A percentile compares a stretch with the other conserved stretches of the same genome.
Evolutionary conservation across 2,329 filamentous ascomycete species (phyloP).

Genomic region (Cephalotrichum gorgonifer): DNA sequence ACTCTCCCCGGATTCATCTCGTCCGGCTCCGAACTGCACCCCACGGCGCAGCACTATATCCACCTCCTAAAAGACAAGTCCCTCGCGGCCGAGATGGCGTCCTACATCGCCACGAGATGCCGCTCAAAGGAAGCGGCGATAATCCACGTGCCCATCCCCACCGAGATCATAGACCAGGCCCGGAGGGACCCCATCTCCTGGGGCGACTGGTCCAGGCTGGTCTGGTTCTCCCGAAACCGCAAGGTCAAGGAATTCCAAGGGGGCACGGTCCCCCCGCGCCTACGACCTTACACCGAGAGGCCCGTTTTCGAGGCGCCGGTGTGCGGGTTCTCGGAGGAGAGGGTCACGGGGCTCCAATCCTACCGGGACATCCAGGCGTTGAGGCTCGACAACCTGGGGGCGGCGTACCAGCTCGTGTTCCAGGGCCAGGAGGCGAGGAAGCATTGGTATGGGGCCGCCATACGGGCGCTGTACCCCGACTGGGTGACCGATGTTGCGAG

Average conservation of each 20-base stretch:
- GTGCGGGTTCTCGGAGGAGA: slow-evolving; percentile 4
- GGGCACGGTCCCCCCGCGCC: background rate
- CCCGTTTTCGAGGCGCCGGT: slow-evolving; percentile 1
- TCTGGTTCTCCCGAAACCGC: slow-evolving; percentile 2
- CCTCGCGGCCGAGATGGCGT: background rate
- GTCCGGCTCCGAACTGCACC: slow-evolving; percentile 1
- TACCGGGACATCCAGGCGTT: background rate
- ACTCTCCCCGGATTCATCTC: background rate
- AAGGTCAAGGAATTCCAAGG: background rate
- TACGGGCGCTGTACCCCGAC: background rate
- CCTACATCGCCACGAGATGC: slow-evolving; percentile 1
- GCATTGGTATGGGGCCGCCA: background rate
- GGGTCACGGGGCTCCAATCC: background rate
- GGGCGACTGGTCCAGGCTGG: slow-evolving; percentile 1
- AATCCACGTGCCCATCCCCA: background rate
- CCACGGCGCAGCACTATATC: slow-evolving; percentile 1
- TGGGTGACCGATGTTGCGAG: slow-evolving; percentile 3
- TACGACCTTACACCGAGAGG: background rate
- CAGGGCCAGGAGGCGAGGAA: background rate
- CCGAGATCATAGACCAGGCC: background rate
- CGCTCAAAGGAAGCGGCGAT: slow-evolving; percentile 2
- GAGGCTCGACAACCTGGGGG: background rate
- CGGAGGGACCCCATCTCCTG: background rate
- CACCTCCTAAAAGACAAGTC: slow-evolving; percentile 1
- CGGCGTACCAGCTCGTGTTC: slow-evolving; percentile 1